Evolutionary conservation across 768 basidiomycete species (phyloP).

Genomic region (Mycena vulgaris): DNA sequence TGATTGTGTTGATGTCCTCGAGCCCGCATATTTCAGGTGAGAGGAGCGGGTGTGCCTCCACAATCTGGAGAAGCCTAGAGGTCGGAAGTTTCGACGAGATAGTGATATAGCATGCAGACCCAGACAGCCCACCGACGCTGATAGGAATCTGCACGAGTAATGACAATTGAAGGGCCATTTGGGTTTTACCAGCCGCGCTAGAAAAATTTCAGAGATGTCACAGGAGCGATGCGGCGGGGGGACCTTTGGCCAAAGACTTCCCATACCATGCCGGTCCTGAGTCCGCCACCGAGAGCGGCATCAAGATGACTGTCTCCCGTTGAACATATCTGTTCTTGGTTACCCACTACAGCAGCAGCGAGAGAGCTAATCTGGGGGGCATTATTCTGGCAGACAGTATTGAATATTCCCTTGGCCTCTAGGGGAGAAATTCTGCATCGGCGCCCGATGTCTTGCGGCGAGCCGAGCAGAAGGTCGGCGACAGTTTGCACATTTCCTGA

Average conservation of each 20-base stretch:
- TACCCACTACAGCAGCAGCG: conserved; percentile 50
- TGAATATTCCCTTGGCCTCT: conserved; percentile 67
- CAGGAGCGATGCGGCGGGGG: conserved; percentile 21
- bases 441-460: conserved; percentile 67
- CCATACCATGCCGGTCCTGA: conserved; percentile 86
- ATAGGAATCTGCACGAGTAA: conserved; percentile 82
- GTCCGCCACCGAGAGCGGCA: conserved; percentile 80
- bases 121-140: conserved; percentile 69
- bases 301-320: conserved; percentile 86
- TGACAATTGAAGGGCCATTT: conserved; percentile 89
- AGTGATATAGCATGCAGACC: conserved; percentile 84
- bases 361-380: conserved; percentile 58
- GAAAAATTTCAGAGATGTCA: background rate
- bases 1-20: conserved; percentile 73
- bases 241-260: conserved; percentile 94
- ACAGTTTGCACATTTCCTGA: conserved; percentile 66
- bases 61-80: conserved; percentile 76
- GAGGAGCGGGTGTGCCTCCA: conserved; percentile 64
- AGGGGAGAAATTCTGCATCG: conserved; percentile 66
- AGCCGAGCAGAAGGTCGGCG: conserved; percentile 65
- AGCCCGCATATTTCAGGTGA: conserved; percentile 62
- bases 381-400: conserved; percentile 62
- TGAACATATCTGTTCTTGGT: conserved; percentile 68
- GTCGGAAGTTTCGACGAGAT: conserved; percentile 82
- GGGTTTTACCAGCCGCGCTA: conserved; percentile 96